Evolutionary conservation across 352 stramenopile genomes (phyloP), one percentile per base, ranked within the genome.

Genomic region (Phytophthora agathidicida): DNA sequence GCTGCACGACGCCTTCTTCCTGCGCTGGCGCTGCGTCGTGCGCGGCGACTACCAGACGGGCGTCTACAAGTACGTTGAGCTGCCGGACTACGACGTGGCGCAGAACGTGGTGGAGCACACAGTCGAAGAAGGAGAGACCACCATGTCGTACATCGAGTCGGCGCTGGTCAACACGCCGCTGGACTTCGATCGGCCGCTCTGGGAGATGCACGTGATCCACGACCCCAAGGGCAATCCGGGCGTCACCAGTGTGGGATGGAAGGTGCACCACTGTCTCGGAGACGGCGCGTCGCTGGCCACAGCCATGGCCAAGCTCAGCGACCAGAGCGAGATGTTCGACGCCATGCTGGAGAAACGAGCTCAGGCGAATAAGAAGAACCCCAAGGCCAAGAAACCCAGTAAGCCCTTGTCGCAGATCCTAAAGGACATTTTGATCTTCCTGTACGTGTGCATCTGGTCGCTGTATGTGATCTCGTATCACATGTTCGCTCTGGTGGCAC

Each of bases 221-320:
- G 67, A 85, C 50, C 62, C 64, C 22, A 64, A 60, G 16, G 36
- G 51, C 19, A 60, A 43, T 1, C 43, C 65, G 13, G 44, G 61
- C 6, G 48, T 80, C 14, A 90, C 80, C 4, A 77, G 75, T 32
- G 42, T 91, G 7, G 68, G 69, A 22, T 92, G 82, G 84, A 88
- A 88, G 39, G 60, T 89, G 13, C 84, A 94, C 61, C 84, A 94
- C 54, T 94, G 84, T 42, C 65, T 94, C 11, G 84, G 84, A 14
- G 84, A 94, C 46, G 84, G 84, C 14, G 78, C 82, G 10, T 91
- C 84, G 35, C 58, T 86, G 5, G 65, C 83, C 10, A 83, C 75
- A 4, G 73, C 79, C 19, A 77, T 94, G 46, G 66, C 85, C 17
- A 85, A 83, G 19, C 50, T 94, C 37, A 89, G 82, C 47, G 84